Conservation (phyloP, 768 basidiomycete genomes). For the Russula dissimulans region DNA sequence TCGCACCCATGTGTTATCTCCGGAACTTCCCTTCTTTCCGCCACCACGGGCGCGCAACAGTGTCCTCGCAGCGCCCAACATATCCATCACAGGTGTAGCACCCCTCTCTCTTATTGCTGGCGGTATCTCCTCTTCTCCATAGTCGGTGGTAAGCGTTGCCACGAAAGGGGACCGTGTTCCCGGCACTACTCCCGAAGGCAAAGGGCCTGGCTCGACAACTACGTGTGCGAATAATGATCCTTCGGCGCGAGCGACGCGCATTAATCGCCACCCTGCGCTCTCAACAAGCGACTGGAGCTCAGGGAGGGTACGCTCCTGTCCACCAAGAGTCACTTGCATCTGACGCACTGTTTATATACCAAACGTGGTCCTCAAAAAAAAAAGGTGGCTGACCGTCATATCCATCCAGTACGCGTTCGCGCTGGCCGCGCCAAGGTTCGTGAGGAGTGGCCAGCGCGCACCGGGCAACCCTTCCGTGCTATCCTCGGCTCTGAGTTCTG, state of each 20-base stretch:
- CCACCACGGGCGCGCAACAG: constrained; percentile 9
- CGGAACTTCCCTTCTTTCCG: constrained; percentile 6
- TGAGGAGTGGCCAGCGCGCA: constrained; percentile 50
- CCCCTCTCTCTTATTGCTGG: constrained; percentile 11
- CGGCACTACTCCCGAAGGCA: constrained; percentile 29
- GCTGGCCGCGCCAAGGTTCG: constrained; percentile 66
- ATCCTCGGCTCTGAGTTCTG: constrained; percentile 30
- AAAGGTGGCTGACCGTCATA: constrained; percentile 38
- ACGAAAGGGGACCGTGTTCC: not conserved
- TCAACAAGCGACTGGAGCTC: constrained; percentile 44
- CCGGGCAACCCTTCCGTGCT: constrained; percentile 45
- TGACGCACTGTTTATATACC: constrained; percentile 20
- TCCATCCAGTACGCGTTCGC: constrained; percentile 66
- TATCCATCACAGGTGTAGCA: constrained; percentile 16
- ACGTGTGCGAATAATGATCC: constrained; percentile 67
- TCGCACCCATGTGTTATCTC: constrained; percentile 11
- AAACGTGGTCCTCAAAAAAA: not conserved
- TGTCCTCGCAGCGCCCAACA: constrained; percentile 16
- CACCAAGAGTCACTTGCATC: constrained; percentile 64
- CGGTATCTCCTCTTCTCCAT: constrained; percentile 14
- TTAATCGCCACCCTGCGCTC: constrained; percentile 54
- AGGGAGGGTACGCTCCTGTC: constrained; percentile 57
- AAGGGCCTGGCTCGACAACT: constrained; percentile 49
- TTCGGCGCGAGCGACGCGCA: constrained; percentile 44
- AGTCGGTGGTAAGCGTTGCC: not conserved